Evolutionary conservation across 495 filamentous ascomycete species (phyloP), one percentile per base, ranked within the genome.

Genomic region (Paragyromitra xinjiangensis): DNA sequence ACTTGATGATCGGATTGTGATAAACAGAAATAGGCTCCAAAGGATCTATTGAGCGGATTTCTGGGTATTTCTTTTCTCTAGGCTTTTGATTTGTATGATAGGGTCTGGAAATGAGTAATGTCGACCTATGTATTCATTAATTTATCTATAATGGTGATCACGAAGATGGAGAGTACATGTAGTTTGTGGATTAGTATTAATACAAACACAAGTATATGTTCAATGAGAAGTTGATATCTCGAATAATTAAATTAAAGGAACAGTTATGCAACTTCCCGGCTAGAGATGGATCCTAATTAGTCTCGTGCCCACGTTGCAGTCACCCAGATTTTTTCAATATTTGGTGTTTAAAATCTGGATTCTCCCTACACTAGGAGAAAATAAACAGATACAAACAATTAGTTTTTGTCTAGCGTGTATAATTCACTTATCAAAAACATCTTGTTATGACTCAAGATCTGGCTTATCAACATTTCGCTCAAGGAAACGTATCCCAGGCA

Each of bases 61-160:
- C 6, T 6, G n/a, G 97, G 97, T 73, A 98, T 92, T 71, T 92
- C 90, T 82, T 97, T 95, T 0, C 19, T 29, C 53, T 29, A 26
- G 8, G 24, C 87, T 81, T 94, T 90, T 74, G 91, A 93, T 73
- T 96, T 93, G 12, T 37, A 6, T 59, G 56, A 9, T n/a, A 59
- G 16, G 50, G 29, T 34, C 29, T 34, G 29, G 29, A 3, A 34
- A 34, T 34, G 29, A 34, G 29, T 3, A 34, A 34, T 34, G 29
- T 3, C 1, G 29, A 34, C 3, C 4, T 34, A 34, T 34, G 29
- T 34, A 34, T 34, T 34, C 29, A 0, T 34, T 34, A n/a, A 53
- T 53, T 53, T 53, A 7, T 5, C 8, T 53, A 19, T 53, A 8
- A n/a, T 24, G 19, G 9, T 22, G 3, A 24, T 53, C 50, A 53